Percentiles rank a stretch among this genome's conserved stretches.
These are phyloP conservation scores for Lanmaoa pseudosensibilis DNA, from an alignment of 768 basidiomycete genomes.

Conservation along the genomic window DNA sequence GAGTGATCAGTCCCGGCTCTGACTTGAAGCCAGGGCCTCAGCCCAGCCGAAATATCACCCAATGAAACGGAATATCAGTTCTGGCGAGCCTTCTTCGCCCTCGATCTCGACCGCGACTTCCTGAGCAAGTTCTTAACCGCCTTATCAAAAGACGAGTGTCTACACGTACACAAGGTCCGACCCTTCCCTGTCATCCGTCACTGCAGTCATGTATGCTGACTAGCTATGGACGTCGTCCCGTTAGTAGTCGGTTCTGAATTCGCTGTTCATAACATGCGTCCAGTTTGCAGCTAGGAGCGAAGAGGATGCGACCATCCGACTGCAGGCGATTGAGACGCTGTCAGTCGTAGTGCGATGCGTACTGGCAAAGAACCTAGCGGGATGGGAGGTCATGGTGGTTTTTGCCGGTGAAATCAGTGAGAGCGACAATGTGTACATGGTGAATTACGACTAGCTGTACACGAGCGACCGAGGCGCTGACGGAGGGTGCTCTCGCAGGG, in stretches of 20 bases:
- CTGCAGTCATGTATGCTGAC: slow-evolving; percentile 7
- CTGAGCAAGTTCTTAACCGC: slow-evolving; percentile 41
- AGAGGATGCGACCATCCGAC: slow-evolving; percentile 15
- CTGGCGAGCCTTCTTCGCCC: slow-evolving; percentile 52
- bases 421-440: slow-evolving; percentile 62
- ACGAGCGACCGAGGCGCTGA: neutral
- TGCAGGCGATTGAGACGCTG: slow-evolving; percentile 53
- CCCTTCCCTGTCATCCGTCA: neutral
- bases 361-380: slow-evolving; percentile 57
- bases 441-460: slow-evolving; percentile 9
- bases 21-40: slow-evolving; percentile 37
- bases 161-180: slow-evolving; percentile 52
- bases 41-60: slow-evolving; percentile 45
- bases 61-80: slow-evolving; percentile 46
- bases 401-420: slow-evolving; percentile 59
- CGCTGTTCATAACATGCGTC: slow-evolving; percentile 50
- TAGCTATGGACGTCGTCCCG: slow-evolving; percentile 10
- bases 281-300: slow-evolving; percentile 36
- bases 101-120: slow-evolving; percentile 52
- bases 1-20: neutral
- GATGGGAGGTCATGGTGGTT: slow-evolving; percentile 74
- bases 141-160: slow-evolving; percentile 49
- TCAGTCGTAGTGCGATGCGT: slow-evolving; percentile 46
- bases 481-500: slow-evolving; percentile 36
- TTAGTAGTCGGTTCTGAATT: slow-evolving; percentile 51